These are phyloP conservation scores for Staphylotrichum tortipilum DNA, from an alignment of 495 filamentous ascomycete genomes.

Conservation along the genomic window DNA sequence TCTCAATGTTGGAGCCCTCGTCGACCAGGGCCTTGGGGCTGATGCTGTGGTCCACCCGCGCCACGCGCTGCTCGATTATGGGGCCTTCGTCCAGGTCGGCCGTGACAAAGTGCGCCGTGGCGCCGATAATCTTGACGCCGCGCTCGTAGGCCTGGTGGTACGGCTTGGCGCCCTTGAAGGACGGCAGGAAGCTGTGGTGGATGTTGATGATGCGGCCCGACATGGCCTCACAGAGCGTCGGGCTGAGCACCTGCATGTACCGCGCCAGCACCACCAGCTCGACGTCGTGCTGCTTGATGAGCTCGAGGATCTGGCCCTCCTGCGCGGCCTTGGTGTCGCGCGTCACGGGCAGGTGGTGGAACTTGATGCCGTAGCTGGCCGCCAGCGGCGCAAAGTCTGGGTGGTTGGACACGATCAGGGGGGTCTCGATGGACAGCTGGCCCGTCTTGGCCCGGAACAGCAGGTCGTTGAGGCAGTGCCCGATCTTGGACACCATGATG, in stretches of 20 bases:
- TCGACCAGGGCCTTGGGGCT: constrained; percentile 61
- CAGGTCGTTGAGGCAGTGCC: constrained; percentile 73
- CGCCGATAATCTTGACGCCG: constrained; percentile 73
- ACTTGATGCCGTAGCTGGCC: constrained; percentile 60
- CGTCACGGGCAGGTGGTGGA: constrained; percentile 64
- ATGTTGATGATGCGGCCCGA: constrained; percentile 73
- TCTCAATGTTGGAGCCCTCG: constrained; percentile 68
- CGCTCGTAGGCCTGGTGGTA: constrained; percentile 73
- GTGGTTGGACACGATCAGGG: constrained; percentile 65
- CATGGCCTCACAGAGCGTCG: constrained; percentile 62
- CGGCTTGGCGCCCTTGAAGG: constrained; percentile 72
- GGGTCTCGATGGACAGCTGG: constrained; percentile 59
- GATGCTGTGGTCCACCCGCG: constrained; percentile 60
- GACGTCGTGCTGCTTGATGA: constrained; percentile 53
- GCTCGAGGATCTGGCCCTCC: constrained; percentile 55
- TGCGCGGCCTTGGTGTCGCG: constrained; percentile 60
- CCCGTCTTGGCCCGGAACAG: constrained; percentile 59
- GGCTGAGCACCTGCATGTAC: constrained; percentile 75
- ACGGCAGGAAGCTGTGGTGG: constrained; percentile 70
- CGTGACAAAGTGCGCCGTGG: constrained; percentile 69
- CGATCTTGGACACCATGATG: constrained; percentile 77
- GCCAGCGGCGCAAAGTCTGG: constrained; percentile 60
- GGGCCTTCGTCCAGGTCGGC: constrained; percentile 68
- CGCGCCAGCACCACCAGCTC: constrained; percentile 69
- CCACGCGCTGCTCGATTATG: constrained; percentile 70